Evolutionary conservation across 2,329 filamentous ascomycete genomes (phyloP).

Genomic region (Tolypocladium amazonense): DNA sequence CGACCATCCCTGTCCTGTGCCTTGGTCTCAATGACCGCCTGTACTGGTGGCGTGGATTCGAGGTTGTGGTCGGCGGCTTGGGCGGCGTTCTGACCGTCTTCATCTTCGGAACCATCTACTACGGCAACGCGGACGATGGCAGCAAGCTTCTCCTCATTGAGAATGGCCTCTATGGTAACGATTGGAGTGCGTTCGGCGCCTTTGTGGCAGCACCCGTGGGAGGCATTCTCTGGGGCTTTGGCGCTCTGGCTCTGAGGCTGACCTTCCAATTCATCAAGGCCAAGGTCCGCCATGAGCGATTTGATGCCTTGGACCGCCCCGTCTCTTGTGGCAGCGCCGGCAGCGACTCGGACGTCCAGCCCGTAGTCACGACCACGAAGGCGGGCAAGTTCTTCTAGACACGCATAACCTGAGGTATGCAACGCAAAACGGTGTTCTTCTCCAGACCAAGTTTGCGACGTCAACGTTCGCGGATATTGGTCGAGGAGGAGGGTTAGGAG

Average conservation of each 20-base stretch:
- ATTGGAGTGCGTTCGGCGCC: slow-evolving; percentile 76
- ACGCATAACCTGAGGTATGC: background rate
- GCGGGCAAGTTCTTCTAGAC: slow-evolving; percentile 44
- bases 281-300: slow-evolving; percentile 47
- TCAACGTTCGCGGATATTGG: background rate
- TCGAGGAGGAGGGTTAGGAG: background rate
- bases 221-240: slow-evolving; percentile 59
- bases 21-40: slow-evolving; percentile 60
- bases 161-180: slow-evolving; percentile 61
- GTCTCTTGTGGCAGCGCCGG: slow-evolving; percentile 12
- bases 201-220: slow-evolving; percentile 73
- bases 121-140: slow-evolving; percentile 52
- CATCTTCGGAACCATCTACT: slow-evolving; percentile 72
- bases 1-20: slow-evolving; percentile 63
- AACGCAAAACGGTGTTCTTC: background rate
- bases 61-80: slow-evolving; percentile 67
- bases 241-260: slow-evolving; percentile 50
- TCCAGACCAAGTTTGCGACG: background rate
- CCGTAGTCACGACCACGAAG: slow-evolving; percentile 23
- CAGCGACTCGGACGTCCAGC: slow-evolving; percentile 7
- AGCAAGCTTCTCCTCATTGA: slow-evolving; percentile 61
- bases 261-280: slow-evolving; percentile 46
- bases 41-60: slow-evolving; percentile 72
- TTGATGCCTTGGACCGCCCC: slow-evolving; percentile 55
- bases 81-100: slow-evolving; percentile 73